Percentiles rank a stretch among this genome's conserved stretches.
Evolutionary conservation across 2,329 filamentous ascomycete genomes (phyloP).

Genomic region (Fusarium continuum): DNA sequence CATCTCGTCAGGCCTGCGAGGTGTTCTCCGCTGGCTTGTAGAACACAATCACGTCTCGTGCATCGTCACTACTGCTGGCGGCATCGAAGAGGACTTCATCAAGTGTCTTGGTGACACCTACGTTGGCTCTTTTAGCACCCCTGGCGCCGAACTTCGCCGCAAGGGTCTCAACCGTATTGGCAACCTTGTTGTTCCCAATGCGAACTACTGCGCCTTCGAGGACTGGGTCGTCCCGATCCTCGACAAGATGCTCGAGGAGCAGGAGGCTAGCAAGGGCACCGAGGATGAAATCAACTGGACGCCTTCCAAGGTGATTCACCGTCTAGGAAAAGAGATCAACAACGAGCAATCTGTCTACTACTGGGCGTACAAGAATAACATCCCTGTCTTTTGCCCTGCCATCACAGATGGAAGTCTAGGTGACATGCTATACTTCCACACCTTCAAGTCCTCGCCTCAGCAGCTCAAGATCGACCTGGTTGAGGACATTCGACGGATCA

Average conservation of each 20-base stretch:
- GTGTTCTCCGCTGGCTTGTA: constrained; percentile 90
- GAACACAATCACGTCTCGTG: constrained; percentile 92
- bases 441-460: constrained; percentile 84
- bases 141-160: constrained; percentile 79
- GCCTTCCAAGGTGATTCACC: constrained; percentile 88
- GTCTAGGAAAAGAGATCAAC: constrained; percentile 93
- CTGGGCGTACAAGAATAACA: constrained; percentile 97
- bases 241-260: constrained; percentile 92
- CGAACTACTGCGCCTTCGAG: constrained; percentile 94
- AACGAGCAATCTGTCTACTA: constrained; percentile 92
- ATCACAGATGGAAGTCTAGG: constrained; percentile 94
- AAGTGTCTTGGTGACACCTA: constrained; percentile 97
- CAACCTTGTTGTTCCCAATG: constrained; percentile 94
- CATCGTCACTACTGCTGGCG: constrained; percentile 94
- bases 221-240: constrained; percentile 97
- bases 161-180: constrained; percentile 95
- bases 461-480: constrained; percentile 91
- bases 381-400: constrained; percentile 96
- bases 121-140: constrained; percentile 82
- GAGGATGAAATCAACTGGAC: constrained; percentile 87
- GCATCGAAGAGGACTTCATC: constrained; percentile 97
- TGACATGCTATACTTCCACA: constrained; percentile 99
- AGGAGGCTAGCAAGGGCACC: constrained; percentile 78
- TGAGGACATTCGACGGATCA: constrained; percentile 91
- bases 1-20: constrained; percentile 93